Evolutionary conservation across 805 yeast species (phyloP).

Genomic region (Torulaspora quercuum): DNA sequence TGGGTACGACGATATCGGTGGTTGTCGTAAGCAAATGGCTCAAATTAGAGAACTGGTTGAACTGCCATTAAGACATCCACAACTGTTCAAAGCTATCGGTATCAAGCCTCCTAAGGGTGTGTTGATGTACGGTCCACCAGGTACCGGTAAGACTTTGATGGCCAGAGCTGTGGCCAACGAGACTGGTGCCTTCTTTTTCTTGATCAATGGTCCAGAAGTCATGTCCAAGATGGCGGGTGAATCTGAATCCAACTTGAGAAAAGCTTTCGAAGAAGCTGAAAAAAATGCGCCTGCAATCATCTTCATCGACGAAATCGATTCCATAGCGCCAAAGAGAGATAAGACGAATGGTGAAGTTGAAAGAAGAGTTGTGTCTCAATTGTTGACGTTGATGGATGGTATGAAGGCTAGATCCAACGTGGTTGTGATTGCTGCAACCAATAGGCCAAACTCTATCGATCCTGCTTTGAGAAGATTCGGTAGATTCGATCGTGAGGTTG

Average conservation of each 20-base stretch:
- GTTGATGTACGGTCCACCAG: slow-evolving; percentile 98
- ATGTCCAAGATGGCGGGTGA: slow-evolving; percentile 99
- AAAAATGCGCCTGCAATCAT: slow-evolving; percentile 97
- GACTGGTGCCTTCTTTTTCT: slow-evolving; percentile 97
- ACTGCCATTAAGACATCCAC: slow-evolving; percentile 97
- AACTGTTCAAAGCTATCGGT: slow-evolving; percentile 95
- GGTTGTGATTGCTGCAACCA: slow-evolving; percentile 97
- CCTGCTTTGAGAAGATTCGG: slow-evolving; percentile 87
- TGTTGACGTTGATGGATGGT: slow-evolving; percentile 98
- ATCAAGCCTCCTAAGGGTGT: slow-evolving; percentile 99
- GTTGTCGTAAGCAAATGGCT: slow-evolving; percentile 99
- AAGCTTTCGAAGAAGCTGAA: slow-evolving; percentile 99
- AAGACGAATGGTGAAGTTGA: slow-evolving; percentile 99
- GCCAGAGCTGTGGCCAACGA: slow-evolving; percentile 99
- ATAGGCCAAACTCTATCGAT: slow-evolving; percentile 70
- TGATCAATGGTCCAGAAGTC: slow-evolving; percentile 98
- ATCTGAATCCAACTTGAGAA: slow-evolving; percentile 92
- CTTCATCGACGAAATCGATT: slow-evolving; percentile 97
- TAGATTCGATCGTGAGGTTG: slow-evolving; percentile 85
- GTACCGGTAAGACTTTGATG: slow-evolving; percentile 99
- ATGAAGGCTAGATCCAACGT: slow-evolving; percentile 99
- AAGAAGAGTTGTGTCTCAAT: slow-evolving; percentile 97
- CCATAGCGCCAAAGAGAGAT: slow-evolving; percentile 99
- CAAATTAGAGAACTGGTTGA: slow-evolving; percentile 98
- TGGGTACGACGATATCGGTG: slow-evolving; percentile 98